These are phyloP conservation scores for Aurifilum marmelostoma DNA, from an alignment of 2,329 filamentous ascomycete species.

Conservation along the genomic window DNA sequence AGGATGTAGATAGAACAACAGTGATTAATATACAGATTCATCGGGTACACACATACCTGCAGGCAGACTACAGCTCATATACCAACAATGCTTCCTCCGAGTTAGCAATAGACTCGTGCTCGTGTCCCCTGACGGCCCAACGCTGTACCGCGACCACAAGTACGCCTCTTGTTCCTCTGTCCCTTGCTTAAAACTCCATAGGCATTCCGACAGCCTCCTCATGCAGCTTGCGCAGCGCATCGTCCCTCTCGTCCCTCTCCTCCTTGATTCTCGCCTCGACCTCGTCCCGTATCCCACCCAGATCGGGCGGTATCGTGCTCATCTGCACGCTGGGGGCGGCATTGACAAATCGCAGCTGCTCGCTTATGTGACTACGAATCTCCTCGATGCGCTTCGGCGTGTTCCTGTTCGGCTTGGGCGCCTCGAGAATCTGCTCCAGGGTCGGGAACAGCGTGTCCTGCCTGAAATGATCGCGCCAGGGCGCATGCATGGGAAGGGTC, in stretches of 20 bases:
- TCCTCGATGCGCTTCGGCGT: slow-evolving; percentile 73
- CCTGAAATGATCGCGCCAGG: slow-evolving; percentile 86
- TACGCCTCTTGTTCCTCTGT: too few species aligned
- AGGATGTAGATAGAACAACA: background rate
- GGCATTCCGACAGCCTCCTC: slow-evolving; percentile 61
- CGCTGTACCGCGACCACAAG: too few species aligned
- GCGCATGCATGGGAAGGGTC: slow-evolving; percentile 76
- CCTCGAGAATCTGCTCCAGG: slow-evolving; percentile 70
- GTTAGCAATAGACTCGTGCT: background rate
- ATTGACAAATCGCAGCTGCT: slow-evolving; percentile 85
- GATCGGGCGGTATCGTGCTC: slow-evolving; percentile 76
- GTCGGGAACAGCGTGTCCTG: slow-evolving; percentile 87
- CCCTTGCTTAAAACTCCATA: slow-evolving; percentile 52
- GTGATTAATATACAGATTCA: background rate
- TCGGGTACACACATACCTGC: background rate
- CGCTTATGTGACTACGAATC: slow-evolving; percentile 76
- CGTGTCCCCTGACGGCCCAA: background rate
- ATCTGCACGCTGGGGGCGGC: slow-evolving; percentile 87
- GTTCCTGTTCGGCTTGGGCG: slow-evolving; percentile 77
- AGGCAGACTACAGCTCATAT: background rate
- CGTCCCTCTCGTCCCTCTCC: slow-evolving; percentile 62
- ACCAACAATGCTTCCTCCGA: background rate
- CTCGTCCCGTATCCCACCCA: slow-evolving; percentile 68
- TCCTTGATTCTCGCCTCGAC: slow-evolving; percentile 71
- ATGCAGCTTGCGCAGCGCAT: slow-evolving; percentile 53